These are phyloP conservation scores for Eucalyptus albens DNA, from an alignment of 345 rosid species.

Conservation along the genomic window DNA sequence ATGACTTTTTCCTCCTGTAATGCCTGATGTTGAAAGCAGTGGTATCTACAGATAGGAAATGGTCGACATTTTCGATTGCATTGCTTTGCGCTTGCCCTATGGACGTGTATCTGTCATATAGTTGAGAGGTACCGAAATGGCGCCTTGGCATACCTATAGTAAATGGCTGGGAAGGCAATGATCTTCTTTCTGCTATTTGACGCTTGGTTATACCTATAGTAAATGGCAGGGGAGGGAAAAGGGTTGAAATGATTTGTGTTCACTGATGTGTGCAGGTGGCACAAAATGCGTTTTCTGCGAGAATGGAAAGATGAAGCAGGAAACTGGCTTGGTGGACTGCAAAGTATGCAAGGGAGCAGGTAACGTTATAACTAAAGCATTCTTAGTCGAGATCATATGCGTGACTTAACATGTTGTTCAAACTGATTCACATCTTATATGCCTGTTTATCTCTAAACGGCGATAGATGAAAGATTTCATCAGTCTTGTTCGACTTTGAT, in stretches of 20 bases:
- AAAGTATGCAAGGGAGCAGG: conserved; percentile 96
- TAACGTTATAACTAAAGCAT: background rate
- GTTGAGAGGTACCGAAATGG: background rate
- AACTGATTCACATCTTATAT: background rate
- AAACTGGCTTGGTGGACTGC: conserved; percentile 57
- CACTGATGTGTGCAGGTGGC: conserved; percentile 38
- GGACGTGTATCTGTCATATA: background rate
- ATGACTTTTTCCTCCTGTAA: background rate
- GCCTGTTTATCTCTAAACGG: background rate
- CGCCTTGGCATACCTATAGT: background rate
- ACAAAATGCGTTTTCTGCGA: conserved; percentile 84
- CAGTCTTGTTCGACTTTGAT: background rate
- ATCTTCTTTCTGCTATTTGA: background rate
- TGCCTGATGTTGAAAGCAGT: background rate
- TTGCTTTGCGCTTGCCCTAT: background rate
- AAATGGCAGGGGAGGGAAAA: background rate
- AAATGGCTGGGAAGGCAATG: background rate
- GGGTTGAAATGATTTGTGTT: background rate
- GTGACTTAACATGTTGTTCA: background rate
- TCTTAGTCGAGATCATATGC: background rate
- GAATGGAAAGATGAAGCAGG: conserved; percentile 83
- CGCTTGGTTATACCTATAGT: background rate
- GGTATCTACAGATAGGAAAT: background rate
- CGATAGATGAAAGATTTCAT: background rate
- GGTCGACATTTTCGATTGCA: background rate